phyloP scores from a whole-genome alignment of 2,329 filamentous ascomycete species.

The Onygenales sp. region DNA sequence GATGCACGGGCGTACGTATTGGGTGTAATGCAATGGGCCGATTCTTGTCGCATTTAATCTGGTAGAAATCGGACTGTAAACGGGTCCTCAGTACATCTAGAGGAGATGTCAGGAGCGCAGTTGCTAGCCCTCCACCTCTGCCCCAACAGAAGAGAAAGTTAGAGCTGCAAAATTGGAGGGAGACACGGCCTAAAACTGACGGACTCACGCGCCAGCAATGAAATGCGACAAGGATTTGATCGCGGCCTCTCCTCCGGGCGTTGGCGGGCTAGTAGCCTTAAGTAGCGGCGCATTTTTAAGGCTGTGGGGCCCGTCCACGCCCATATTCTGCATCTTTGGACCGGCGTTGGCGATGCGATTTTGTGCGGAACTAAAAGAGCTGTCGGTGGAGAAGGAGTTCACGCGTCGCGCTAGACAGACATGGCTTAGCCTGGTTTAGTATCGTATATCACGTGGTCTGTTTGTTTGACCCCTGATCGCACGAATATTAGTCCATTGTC shows the following conservation, averaged over 20 bases:
- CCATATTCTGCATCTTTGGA: neutral
- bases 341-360: too few relatives aligned
- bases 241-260: slow-evolving; percentile 1
- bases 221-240: slow-evolving; percentile 83
- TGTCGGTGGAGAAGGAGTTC: too few relatives aligned
- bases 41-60: slow-evolving; percentile 59
- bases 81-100: slow-evolving; percentile 91
- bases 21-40: neutral
- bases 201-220: slow-evolving; percentile 72
- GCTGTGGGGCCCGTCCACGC: neutral
- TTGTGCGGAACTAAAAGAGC: too few relatives aligned
- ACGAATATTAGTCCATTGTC: too few relatives aligned
- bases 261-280: neutral
- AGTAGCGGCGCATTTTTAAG: neutral
- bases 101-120: slow-evolving; percentile 84
- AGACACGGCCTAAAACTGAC: slow-evolving; percentile 5
- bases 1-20: slow-evolving; percentile 38
- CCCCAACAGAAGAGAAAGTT: slow-evolving; percentile 5
- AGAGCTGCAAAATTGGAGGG: slow-evolving; percentile 6
- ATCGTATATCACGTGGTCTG: too few relatives aligned
- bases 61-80: slow-evolving; percentile 90
- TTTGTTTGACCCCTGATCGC: too few relatives aligned
- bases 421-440: too few relatives aligned
- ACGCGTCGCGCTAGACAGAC: too few relatives aligned
- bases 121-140: slow-evolving; percentile 81